Evolutionary conservation across 148 eudicot genomes (phyloP).

Genomic region (Persicaria maculosa): DNA sequence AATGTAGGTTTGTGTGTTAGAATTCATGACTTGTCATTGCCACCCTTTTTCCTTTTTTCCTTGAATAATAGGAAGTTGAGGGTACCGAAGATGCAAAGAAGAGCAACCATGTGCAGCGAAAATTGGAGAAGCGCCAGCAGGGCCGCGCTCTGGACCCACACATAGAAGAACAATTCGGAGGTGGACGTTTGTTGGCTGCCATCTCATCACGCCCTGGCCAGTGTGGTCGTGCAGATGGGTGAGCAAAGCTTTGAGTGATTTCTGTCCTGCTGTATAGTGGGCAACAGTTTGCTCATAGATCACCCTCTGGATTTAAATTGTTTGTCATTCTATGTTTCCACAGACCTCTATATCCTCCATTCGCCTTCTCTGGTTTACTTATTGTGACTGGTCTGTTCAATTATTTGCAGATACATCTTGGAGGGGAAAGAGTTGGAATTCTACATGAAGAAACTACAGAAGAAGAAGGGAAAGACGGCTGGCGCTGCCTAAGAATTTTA

Average conservation of each 20-base stretch:
- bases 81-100: conserved; percentile 35
- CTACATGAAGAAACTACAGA: conserved; percentile 24
- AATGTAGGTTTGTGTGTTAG: neutral
- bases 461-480: conserved; percentile 20
- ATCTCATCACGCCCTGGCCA: conserved; percentile 49
- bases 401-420: conserved; percentile 16
- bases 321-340: neutral
- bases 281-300: no score
- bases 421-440: conserved; percentile 22
- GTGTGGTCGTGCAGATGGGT: conserved; percentile 50
- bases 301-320: neutral
- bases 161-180: conserved; percentile 42
- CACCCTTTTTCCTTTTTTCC: neutral
- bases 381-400: no score
- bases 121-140: conserved; percentile 36
- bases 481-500: neutral
- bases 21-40: neutral
- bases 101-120: conserved; percentile 36
- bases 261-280: no score
- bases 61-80: conserved; percentile 20
- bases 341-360: no score
- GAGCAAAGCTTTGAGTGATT: neutral
- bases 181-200: conserved; percentile 42
- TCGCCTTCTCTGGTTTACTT: no score
- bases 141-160: conserved; percentile 37